Base-by-base conservation (phyloP, 2,329 filamentous ascomycete genomes). In the Paracorniculantispora psalliotae region DNA sequence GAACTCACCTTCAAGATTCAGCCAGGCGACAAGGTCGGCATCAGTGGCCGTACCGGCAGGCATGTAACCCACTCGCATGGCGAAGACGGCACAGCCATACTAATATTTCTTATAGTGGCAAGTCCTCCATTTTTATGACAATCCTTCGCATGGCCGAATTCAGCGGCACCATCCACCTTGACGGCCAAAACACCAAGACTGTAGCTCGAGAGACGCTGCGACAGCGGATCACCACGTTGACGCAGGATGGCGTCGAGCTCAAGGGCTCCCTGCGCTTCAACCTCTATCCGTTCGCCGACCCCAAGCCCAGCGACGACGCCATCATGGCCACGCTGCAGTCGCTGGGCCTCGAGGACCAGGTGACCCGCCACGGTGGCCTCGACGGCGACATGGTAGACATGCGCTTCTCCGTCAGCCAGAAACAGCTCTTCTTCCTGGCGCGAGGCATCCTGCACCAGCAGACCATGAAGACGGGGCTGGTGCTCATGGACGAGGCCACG, bases 171-270 rank as follows among this genome's bases (percentile, higher is more conserved):
- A 76, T 81, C 39, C 65, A 60, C 1, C 70, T 82, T 19, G 78
- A 80, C 57, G 71, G 70, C 0, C 57, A 76, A 4, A 72, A 77
- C 35, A 68, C 80, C 13, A 65, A 69, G 2, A 69, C 63, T 8
- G 63, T 79, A 1, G 71, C 73, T 1, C 75, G 72, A 25, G 68
- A 77, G 47, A 65, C 66, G 0, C 67, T 80, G 12, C 76, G 79
- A 37, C 67, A 69, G 1, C 67, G 72, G 2, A 68, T 81, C 10
- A 73, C 75, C 21, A 72, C 73, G 3, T 65, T 81, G 4, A 75
- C 78, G 0, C 79, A 81, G 67, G 77, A 81, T 30, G 70, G 77
- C 0, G 70, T 79, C 48, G 67, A 76, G 4, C 67, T 80, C 7
- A 70, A 72, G 2, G 77, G 73, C 17, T 74, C 69, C 2, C 67